Base-by-base conservation (phyloP, 805 yeast genomes). In the Blastobotrys muscicola region DNA sequence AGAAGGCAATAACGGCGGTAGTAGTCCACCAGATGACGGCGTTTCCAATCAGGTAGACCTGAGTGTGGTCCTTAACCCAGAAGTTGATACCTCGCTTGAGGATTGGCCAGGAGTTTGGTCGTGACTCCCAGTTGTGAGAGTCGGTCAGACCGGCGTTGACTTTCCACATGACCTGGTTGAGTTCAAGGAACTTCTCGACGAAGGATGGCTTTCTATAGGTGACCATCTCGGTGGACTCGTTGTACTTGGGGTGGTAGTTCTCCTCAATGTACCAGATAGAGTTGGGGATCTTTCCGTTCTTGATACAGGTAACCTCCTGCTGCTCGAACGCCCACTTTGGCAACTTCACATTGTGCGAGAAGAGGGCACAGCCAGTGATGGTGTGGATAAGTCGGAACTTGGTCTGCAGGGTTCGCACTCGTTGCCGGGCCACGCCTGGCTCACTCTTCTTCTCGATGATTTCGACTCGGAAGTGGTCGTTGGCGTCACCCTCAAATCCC, bases 281-380 rank as follows among this genome's bases (percentile, higher is more conserved):
- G 58, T 81, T 77, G 23, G 76, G 75, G 43, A 70, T 60, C 12
- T 76, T 75, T 10, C 97, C 92, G 23, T 75, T 76, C 41, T 79
- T 80, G 42, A 86, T 73, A 61, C 98, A 92, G 34, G 86, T 65
- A 8, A 90, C 94, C 67, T 92, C 98, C 63, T 82, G 85, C 60
- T 87, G 96, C 46, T 71, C 71, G 53, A 72, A 74, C 1, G 84
- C 97, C 94, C 94, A 84, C 6, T 70, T 72, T n/a, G 96, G 96
- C 34, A 92, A 68, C 56, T 70, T 75, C 14, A 71, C 71, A 37
- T 73, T 74, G 58, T 89, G 94, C n/a, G 87, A 77, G 53, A 86
- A 62, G 44, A 92, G 61, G 13, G 70, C 68, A 62, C 98, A 92
- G 29, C 72, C 69, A 29, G 83, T 75, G 33, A 80, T 79, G 12